Evolutionary conservation across 2,329 filamentous ascomycete species (phyloP).

Genomic region (Fonsecaea multimorphosa): DNA sequence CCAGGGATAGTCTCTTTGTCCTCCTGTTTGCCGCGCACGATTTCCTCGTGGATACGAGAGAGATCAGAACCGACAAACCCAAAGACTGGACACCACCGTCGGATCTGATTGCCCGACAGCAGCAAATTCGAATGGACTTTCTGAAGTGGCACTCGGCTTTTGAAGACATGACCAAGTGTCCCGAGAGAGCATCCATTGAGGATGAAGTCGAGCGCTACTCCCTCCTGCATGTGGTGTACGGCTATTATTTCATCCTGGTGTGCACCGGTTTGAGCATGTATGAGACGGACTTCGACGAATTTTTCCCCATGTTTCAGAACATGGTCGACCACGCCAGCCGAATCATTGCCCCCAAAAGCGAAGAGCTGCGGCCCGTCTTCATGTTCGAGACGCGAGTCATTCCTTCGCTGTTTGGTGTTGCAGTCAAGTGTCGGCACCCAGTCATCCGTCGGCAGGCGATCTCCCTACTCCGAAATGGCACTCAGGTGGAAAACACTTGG

Average conservation of each 20-base stretch:
- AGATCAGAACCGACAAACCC: slow-evolving; percentile 9
- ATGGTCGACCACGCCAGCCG: slow-evolving; percentile 18
- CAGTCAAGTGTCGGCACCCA: slow-evolving; percentile 28
- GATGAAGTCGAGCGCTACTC: slow-evolving; percentile 8
- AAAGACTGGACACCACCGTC: slow-evolving; percentile 25
- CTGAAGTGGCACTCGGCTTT: not conserved
- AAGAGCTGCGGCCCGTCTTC: slow-evolving; percentile 19
- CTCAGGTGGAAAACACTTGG: slow-evolving; percentile 24
- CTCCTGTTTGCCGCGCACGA: slow-evolving; percentile 21
- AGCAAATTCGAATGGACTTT: slow-evolving; percentile 12
- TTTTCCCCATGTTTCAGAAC: slow-evolving; percentile 11
- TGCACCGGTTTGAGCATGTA: slow-evolving; percentile 12
- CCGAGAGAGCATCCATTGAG: not conserved
- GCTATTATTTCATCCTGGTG: slow-evolving; percentile 24
- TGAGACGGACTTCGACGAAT: slow-evolving; percentile 6
- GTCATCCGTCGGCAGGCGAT: slow-evolving; percentile 29
- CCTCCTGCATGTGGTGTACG: slow-evolving; percentile 3
- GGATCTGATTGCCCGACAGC: slow-evolving; percentile 4
- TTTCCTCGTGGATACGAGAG: slow-evolving; percentile 20
- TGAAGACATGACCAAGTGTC: not conserved
- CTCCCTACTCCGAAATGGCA: slow-evolving; percentile 5
- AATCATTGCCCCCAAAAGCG: not conserved
- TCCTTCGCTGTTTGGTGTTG: slow-evolving; percentile 23
- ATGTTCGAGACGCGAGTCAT: slow-evolving; percentile 31
- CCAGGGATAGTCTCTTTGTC: slow-evolving; percentile 16